Evolutionary conservation across 2,329 filamentous ascomycete genomes (phyloP), one percentile per base, ranked within the genome.

Genomic region (Exophiala viscosa): DNA sequence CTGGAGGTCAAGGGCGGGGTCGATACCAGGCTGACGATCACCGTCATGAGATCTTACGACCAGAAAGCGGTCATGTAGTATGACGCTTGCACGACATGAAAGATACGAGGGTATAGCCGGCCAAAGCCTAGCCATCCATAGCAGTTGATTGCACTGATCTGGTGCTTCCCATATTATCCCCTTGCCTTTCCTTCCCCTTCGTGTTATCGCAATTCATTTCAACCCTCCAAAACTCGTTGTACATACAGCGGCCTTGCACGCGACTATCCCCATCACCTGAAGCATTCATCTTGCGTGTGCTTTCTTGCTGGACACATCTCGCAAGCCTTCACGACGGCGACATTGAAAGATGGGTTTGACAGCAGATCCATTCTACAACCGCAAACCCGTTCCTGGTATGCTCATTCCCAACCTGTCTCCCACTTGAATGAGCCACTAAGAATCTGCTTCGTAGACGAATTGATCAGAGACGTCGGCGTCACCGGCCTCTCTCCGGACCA

Each of bases 311-410:
- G 14, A 41, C 28, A 18, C 8, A 23, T 32, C 31, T 13, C 17
- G 18, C 42, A 11, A 5, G 39, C 28, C 20, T 5, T 38, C 33
- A 28, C 23, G 20, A 17, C 35, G n/a, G 44, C 32, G 8, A 28
- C 13, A 40, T 32, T 20, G 28, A 39, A 50, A 18, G 11, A 59
- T 59, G 56, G 51, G 49, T 28, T 35, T 35, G 33, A 50, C 56
- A 35, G 38, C 52, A 48, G 60, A 62, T 50, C 60, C 60, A n/a
- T 62, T 48, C 36, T 62, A 62, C 42, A 57, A 59, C 33, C 58
- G 60, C 40, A 62, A 62, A 45, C 58, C 51, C 8, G 52, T 62
- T 20, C 60, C 60, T 48, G 58, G 60, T 62, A 57, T 38, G 46
- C 11, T 14, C 5, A 3, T 32, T 17, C 38, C 11, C 11, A 7